Evolutionary conservation across 345 rosid genomes (phyloP), one percentile per base, ranked within the genome.

Genomic region (Aethionema arabicum): DNA sequence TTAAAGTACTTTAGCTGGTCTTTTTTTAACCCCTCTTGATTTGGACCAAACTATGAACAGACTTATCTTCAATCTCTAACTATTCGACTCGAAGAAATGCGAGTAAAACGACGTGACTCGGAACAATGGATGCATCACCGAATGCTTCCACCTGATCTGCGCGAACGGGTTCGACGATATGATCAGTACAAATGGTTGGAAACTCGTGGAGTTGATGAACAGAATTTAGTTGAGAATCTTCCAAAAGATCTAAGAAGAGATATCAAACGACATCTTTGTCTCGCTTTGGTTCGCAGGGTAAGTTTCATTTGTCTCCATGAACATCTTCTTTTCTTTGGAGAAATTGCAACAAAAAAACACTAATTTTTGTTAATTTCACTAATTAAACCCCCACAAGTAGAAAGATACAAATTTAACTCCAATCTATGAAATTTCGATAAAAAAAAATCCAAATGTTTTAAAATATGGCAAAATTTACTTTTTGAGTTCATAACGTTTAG

Each of bases 41-140:
- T 47, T 47, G 52, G 31, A 12, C 6, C n/a, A 6, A 11, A 4
- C 21, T 10, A 13, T 59, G 40, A 63, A 21, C 85, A 87, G 97
- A 93, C 99, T 59, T 93, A 93, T 77, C 97, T 93, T 62, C 99
- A 93, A 35, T 93, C 99, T 1, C 87, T 87, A 7, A 93, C 99
- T 0, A 90, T 90, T 43, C 93, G 97, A 5, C 86, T 93, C 40
- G 99, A 93, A 74, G 99, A 93, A 66, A 90, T 93, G 99, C 80
- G 99, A 70, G 83, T 93, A 48, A 93, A 90, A 73, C 84, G 96
- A 82, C 99, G 96, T 7, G 98, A 92, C 69, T 87, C 98, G 8
- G 98, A 92, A 50, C 98, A 87, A 74, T 92, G 98, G 97, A 92
- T 92, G 98, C 97, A 84, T 76, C 98, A 92, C 45, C 91, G 98